Base-by-base conservation (phyloP, 106 monocot species). In the Allium sativum region DNA sequence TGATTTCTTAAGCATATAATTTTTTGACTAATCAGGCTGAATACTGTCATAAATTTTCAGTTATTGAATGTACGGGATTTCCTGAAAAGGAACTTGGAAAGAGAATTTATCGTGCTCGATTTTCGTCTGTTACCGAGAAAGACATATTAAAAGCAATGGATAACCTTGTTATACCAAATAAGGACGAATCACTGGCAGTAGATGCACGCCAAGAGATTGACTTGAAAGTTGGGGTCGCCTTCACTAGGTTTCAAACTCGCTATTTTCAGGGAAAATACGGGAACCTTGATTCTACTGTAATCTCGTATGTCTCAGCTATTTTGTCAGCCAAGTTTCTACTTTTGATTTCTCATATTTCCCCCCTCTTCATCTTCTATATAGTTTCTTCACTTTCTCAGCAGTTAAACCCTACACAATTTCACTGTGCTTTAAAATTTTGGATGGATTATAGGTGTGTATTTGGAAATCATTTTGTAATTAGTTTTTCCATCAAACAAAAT, bases 191-290 rank as follows among this genome's bases (percentile, higher is more conserved):
- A 42, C 68, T 96, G 64, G 78, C 95, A 68, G 95, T 90, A 55
- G 95, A 96, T 72, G 95, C 95, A 71, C 81, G 95, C 18, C 95
- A 96, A 76, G 90, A 96, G 69, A 90, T 96, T 55, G 95, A 96
- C 76, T 84, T 96, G 77, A 96, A 96, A 68, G 95, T 96, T 63
- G 95, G 95, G 74, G 95, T 90, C 40, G 90, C 95, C 12, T 96
- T 96, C 73, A 96, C 95, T 50, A 77, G 95, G 54, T 96, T 96
- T 68, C 95, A 96, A 66, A 96, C 95, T 40, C 81, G 90, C 20
- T 96, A 90, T 76, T 96, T 96, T 64, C 95, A 96, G 74, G 90
- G 95, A 56, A 96, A 90, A 74, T 96, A 96, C 76, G 95, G 95
- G 47, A 96, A 96, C 60, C 95, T 96, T 70, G 95, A 96, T 72